Evolutionary conservation across 2,329 filamentous ascomycete species (phyloP).

Genomic region (Microcyclospora tardicrescens): DNA sequence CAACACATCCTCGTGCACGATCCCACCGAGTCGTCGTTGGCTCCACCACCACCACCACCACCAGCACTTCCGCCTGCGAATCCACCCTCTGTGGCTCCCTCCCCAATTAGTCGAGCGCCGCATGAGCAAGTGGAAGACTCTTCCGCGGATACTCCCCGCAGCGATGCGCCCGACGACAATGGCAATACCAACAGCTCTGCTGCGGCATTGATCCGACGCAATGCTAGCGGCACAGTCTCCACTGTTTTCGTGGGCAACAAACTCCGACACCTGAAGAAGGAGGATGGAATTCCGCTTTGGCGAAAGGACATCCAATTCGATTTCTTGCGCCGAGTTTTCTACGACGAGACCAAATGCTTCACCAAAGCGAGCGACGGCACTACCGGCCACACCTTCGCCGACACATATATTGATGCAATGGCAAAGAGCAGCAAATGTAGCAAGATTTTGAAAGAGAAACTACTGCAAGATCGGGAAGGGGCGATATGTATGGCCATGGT

Average conservation of each 20-base stretch:
- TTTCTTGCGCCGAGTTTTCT: constrained; percentile 68
- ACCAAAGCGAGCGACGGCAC: constrained; percentile 80
- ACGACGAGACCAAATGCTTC: constrained; percentile 64
- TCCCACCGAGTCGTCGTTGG: constrained; percentile 6
- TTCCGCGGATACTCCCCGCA: constrained; percentile 2
- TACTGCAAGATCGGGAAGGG: constrained; percentile 79
- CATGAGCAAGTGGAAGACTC: constrained; percentile 1
- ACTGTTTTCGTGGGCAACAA: constrained; percentile 61
- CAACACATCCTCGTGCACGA: constrained; percentile 18
- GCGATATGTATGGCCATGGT: constrained; percentile 99
- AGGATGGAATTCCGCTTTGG: constrained; percentile 79
- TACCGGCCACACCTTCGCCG: constrained; percentile 66
- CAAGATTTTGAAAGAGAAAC: constrained; percentile 94
- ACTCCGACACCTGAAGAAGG: constrained; percentile 75
- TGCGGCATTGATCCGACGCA: constrained; percentile 42
- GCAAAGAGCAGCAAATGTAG: constrained; percentile 97
- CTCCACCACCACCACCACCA: not conserved
- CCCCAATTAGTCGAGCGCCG: constrained; percentile 4
- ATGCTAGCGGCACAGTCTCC: constrained; percentile 52
- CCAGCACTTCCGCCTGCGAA: not conserved
- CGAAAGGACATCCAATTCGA: constrained; percentile 80
- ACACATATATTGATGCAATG: constrained; percentile 98
- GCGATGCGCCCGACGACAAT: constrained; percentile 11
- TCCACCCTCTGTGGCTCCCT: not conserved
- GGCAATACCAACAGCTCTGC: constrained; percentile 32